Evolutionary conservation across 1,284 basidiomycete species (phyloP).

Genomic region (Apiotrichum veenhuisii): DNA sequence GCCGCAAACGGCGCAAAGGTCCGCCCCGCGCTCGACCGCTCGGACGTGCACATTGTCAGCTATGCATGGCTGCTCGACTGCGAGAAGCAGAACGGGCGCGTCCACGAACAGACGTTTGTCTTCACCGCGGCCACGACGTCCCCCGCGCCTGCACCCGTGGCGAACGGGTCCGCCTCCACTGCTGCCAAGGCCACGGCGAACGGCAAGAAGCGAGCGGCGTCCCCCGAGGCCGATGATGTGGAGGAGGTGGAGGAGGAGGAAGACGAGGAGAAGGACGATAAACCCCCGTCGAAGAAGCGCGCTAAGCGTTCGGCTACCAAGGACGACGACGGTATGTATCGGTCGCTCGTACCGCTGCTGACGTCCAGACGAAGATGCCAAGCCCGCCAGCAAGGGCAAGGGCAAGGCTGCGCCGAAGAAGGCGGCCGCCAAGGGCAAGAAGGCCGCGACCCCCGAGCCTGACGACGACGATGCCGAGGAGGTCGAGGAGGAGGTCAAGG

Average conservation of each 20-base stretch:
- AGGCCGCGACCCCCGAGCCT: background rate
- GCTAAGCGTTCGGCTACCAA: constrained; percentile 1
- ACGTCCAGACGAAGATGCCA: background rate
- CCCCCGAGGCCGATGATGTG: no score
- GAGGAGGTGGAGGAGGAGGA: background rate
- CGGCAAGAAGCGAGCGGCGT: constrained; percentile 12
- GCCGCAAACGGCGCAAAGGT: constrained; percentile 15
- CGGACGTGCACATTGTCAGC: constrained; percentile 3
- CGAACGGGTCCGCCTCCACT: background rate
- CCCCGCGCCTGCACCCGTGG: background rate
- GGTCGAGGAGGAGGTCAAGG: background rate
- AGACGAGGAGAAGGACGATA: constrained; percentile 8
- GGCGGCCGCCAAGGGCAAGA: constrained; percentile 4
- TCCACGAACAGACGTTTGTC: constrained; percentile 6
- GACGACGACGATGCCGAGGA: background rate
- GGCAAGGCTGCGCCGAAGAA: constrained; percentile 12
- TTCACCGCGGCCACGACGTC: background rate
- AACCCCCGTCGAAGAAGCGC: constrained; percentile 9
- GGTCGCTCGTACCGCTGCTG: background rate
- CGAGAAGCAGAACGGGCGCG: constrained; percentile 3
- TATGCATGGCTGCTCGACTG: constrained; percentile 16
- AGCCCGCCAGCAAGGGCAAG: constrained; percentile 5
- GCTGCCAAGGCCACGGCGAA: background rate
- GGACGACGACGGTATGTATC: background rate
- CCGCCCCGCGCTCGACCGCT: background rate